A percentile compares a stretch with the other conserved stretches of the same genome.
phyloP scores from a whole-genome alignment of 2,329 filamentous ascomycete genomes.

The Cytospora chrysosperma region DNA sequence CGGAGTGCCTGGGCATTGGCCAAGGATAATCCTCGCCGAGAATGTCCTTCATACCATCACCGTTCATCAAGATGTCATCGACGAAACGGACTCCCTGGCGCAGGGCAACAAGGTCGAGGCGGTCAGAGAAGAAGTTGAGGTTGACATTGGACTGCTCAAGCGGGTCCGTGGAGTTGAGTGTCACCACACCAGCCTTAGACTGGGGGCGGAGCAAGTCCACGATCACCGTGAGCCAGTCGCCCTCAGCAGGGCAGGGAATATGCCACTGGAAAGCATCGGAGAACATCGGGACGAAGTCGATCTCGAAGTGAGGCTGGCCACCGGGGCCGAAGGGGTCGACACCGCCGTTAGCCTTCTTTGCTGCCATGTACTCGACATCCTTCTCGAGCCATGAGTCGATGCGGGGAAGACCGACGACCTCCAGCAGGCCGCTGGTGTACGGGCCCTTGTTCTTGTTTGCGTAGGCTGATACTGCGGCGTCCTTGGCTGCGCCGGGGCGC shows the following conservation, averaged over 20 bases:
- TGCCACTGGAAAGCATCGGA: slow-evolving; percentile 49
- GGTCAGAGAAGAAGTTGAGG: slow-evolving; percentile 59
- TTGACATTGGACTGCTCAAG: slow-evolving; percentile 58
- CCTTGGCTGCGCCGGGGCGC: slow-evolving; percentile 36
- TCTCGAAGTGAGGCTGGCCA: slow-evolving; percentile 60
- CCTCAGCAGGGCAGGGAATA: slow-evolving; percentile 40
- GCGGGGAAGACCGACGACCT: slow-evolving; percentile 56
- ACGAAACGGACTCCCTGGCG: slow-evolving; percentile 56
- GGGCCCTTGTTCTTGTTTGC: slow-evolving; percentile 39
- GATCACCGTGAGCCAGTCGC: slow-evolving; percentile 57
- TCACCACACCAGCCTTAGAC: slow-evolving; percentile 51
- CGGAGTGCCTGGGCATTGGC: slow-evolving; percentile 55
- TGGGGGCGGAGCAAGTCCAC: slow-evolving; percentile 45
- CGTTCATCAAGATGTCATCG: slow-evolving; percentile 57
- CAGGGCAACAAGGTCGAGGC: slow-evolving; percentile 56
- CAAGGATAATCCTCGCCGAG: slow-evolving; percentile 57
- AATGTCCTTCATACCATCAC: slow-evolving; percentile 56
- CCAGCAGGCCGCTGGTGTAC: slow-evolving; percentile 41
- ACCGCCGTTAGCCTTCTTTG: slow-evolving; percentile 42
- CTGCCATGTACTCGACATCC: slow-evolving; percentile 45
- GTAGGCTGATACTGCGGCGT: slow-evolving; percentile 38
- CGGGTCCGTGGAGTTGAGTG: slow-evolving; percentile 55
- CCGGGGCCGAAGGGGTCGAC: slow-evolving; percentile 54
- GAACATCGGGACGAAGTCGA: slow-evolving; percentile 63
- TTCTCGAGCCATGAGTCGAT: slow-evolving; percentile 55